A percentile compares a stretch with the other conserved stretches of the same genome.
Conservation (phyloP, 2,329 filamentous ascomycete species). For the Exophiala alcalophila region DNA sequence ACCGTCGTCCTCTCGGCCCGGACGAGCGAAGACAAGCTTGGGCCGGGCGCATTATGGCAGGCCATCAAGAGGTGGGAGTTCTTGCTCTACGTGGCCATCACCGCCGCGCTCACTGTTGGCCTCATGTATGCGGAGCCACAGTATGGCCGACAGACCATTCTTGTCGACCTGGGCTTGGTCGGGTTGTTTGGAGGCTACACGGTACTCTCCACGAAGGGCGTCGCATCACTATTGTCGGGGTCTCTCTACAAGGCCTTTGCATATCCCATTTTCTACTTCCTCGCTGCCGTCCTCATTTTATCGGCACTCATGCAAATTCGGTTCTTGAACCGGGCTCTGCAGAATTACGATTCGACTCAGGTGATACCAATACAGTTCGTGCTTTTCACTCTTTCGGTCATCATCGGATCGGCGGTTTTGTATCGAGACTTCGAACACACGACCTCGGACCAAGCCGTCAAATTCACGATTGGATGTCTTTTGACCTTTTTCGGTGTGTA, state of each 20-base stretch:
- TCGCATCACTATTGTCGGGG: slow-evolving; percentile 90
- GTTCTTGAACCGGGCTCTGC: slow-evolving; percentile 86
- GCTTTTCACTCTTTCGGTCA: slow-evolving; percentile 91
- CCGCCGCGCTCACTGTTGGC: slow-evolving; percentile 66
- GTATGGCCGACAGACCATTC: slow-evolving; percentile 80
- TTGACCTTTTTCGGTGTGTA: slow-evolving; percentile 97
- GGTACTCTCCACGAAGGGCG: slow-evolving; percentile 92
- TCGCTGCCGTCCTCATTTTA: slow-evolving; percentile 72
- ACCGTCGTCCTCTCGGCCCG: slow-evolving; percentile 90
- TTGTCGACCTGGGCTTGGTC: slow-evolving; percentile 90
- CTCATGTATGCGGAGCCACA: slow-evolving; percentile 79
- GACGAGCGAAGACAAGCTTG: slow-evolving; percentile 83
- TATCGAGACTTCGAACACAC: slow-evolving; percentile 94
- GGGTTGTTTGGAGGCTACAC: slow-evolving; percentile 95
- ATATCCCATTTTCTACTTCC: slow-evolving; percentile 84
- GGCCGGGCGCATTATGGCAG: slow-evolving; percentile 83
- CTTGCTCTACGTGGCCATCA: slow-evolving; percentile 82
- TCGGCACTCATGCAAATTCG: slow-evolving; percentile 96
- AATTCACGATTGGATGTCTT: slow-evolving; percentile 86
- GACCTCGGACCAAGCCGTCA: slow-evolving; percentile 66
- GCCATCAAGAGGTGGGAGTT: slow-evolving; percentile 87
- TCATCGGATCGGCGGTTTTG: slow-evolving; percentile 85
- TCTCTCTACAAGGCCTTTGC: slow-evolving; percentile 85
- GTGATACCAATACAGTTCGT: slow-evolving; percentile 98
- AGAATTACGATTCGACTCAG: slow-evolving; percentile 93